Evolutionary conservation across 78 protist genomes (phyloP), one percentile per base, ranked within the genome.

Genomic region (Dictyostelium discoideum): DNA sequence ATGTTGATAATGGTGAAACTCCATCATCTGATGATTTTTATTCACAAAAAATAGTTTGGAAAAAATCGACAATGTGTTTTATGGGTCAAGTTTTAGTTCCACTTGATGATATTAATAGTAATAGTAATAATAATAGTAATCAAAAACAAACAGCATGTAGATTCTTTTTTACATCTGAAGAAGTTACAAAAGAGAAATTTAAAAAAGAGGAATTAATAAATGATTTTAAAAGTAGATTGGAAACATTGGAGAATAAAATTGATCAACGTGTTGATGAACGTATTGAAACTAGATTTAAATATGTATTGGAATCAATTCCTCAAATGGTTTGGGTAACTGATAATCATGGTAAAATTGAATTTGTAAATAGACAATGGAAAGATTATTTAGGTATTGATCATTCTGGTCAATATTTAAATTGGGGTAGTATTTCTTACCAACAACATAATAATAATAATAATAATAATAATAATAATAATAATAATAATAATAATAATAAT

Each of bases 271-370:
- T 86, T 14, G 92, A 86, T 72, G 80, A 86, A 48, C 18, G 69
- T 20, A 76, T 26, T 11, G 92, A 86, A 63, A 72, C 54, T 5
- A 40, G 76, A 39, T 69, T 86, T 39, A 86, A 86, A 77, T 86
- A 65, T 77, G 85, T 86, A 20, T 69, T 86, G 32, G 92, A 86
- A 77, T 86, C 85, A 14, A 86, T 86, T 3, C 92, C 92, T 10
- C 92, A 86, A 54, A 86, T 86, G 85, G 85, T 86, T 50, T 86
- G 83, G 83, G 76, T 86, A 24, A 86, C 92, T 5, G 74, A 86
- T 39, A 22, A 48, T 32, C 42, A 44, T 16, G 92, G 92, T 57
- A 54, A 57, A 39, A 76, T 86, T 22, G 92, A 86, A 77, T 86
- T 86, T 76, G 76, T 86, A 73, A 86, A 86, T 76, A 50, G 85